Percentiles rank a stretch among this genome's conserved stretches.
Evolutionary conservation across 129 eudicot species (phyloP).

Genomic region (Silybum marianum): DNA sequence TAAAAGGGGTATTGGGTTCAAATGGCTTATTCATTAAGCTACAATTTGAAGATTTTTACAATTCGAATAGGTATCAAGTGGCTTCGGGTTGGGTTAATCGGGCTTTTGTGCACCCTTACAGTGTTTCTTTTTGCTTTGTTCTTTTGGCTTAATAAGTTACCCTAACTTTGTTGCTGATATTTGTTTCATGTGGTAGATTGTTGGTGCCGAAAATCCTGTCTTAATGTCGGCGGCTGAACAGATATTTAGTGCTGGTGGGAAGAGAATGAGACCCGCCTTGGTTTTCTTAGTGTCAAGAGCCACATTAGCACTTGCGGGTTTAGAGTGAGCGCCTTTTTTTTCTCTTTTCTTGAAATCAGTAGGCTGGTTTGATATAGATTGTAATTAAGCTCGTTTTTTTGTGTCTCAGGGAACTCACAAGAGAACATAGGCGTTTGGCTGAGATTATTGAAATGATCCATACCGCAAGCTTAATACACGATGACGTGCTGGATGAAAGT

Average conservation of each 20-base stretch:
- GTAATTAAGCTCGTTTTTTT: not conserved
- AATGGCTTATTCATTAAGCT: not conserved
- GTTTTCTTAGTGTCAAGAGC: conserved; percentile 94
- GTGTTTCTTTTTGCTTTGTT: not conserved
- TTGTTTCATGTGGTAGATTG: conserved; percentile 58
- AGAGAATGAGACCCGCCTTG: conserved; percentile 96
- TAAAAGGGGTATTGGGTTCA: not conserved
- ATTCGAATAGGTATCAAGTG: not conserved
- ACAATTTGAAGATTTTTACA: not conserved
- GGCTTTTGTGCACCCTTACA: not conserved
- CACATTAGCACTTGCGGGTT: conserved; percentile 70
- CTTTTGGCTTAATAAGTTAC: not conserved
- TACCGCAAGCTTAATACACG: conserved; percentile 94
- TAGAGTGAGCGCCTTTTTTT: conserved; percentile 54
- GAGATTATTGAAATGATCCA: conserved; percentile 98
- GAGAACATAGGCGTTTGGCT: conserved; percentile 89
- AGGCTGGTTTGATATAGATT: not conserved
- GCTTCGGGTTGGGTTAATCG: not conserved
- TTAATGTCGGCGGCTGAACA: conserved; percentile 97
- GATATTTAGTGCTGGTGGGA: conserved; percentile 97
- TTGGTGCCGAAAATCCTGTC: conserved; percentile 97
- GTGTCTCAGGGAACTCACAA: conserved; percentile 76
- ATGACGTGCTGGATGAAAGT: conserved; percentile 93
- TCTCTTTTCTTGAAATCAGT: conserved; percentile 1
- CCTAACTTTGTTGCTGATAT: conserved; percentile 29